Evolutionary conservation across 2,329 filamentous ascomycete species (phyloP).

Genomic region (Blastomyces percursus): DNA sequence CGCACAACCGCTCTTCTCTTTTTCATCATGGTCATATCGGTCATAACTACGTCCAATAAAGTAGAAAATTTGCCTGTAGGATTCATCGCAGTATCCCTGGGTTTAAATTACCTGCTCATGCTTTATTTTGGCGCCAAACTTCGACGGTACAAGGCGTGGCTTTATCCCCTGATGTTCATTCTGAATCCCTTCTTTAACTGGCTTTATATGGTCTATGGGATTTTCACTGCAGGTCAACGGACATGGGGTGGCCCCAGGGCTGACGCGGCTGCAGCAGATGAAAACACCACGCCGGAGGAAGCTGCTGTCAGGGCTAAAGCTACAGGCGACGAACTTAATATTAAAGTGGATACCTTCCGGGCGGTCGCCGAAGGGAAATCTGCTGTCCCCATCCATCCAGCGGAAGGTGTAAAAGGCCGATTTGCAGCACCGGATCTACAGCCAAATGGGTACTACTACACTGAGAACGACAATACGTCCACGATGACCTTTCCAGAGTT

Average conservation of each 20-base stretch:
- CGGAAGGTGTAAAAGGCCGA: conserved; percentile 62
- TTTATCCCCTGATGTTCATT: conserved; percentile 92
- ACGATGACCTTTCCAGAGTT: conserved; percentile 45
- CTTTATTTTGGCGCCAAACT: conserved; percentile 86
- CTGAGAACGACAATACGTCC: conserved; percentile 62
- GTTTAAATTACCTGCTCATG: conserved; percentile 92
- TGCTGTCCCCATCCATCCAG: conserved; percentile 57
- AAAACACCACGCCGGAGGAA: conserved; percentile 63
- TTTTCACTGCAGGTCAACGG: conserved; percentile 84
- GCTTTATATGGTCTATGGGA: conserved; percentile 96
- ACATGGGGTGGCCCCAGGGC: conserved; percentile 93
- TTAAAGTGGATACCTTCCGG: conserved; percentile 76
- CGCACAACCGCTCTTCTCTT: conserved; percentile 87
- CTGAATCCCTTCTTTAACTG: conserved; percentile 97
- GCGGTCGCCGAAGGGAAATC: conserved; percentile 31
- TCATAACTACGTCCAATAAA: conserved; percentile 72
- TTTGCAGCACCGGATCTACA: conserved; percentile 62
- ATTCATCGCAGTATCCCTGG: conserved; percentile 85
- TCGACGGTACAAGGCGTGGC: conserved; percentile 80
- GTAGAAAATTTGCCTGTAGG: conserved; percentile 73
- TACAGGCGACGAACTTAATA: conserved; percentile 76
- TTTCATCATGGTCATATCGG: conserved; percentile 81
- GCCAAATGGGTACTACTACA: conserved; percentile 57
- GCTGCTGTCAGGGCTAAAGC: conserved; percentile 73
- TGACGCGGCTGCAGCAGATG: conserved; percentile 72